These are phyloP conservation scores for Carpinus fangiana DNA, from an alignment of 306 rosid genomes.

Conservation along the genomic window DNA sequence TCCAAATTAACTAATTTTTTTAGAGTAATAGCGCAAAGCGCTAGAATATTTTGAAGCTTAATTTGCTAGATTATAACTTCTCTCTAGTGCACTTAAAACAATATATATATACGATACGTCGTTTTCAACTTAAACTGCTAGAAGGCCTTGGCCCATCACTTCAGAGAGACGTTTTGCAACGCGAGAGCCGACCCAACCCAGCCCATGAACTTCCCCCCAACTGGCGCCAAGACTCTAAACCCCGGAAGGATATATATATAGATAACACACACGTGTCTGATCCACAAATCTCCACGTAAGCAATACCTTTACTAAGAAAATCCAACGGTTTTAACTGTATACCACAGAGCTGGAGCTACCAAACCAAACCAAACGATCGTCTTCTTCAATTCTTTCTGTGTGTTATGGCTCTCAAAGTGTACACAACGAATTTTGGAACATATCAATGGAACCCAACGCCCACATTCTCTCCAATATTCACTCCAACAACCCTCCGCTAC, in stretches of 20 bases:
- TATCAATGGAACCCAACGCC: slow-evolving; percentile 2
- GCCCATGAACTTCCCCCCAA: not conserved
- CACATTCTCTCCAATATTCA: slow-evolving; percentile 10
- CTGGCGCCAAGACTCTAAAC: slow-evolving; percentile 6
- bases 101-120: no score
- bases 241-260: not conserved
- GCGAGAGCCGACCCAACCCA: not conserved
- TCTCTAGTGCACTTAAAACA: no score
- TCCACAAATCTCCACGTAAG: slow-evolving; percentile 14
- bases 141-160: not conserved
- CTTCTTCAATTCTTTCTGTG: not conserved
- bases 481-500: slow-evolving; percentile 18
- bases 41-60: no score
- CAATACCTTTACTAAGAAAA: not conserved
- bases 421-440: slow-evolving; percentile 12
- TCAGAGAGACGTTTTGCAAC: no score
- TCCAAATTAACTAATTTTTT: no score
- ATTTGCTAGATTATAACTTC: no score
- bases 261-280: slow-evolving; percentile 25
- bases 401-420: slow-evolving; percentile 33
- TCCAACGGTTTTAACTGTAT: slow-evolving; percentile 6
- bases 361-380: not conserved
- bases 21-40: no score
- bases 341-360: not conserved
- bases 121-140: no score